Evolutionary conservation across 148 eudicot genomes (phyloP).

Genomic region (Persicaria maculosa): DNA sequence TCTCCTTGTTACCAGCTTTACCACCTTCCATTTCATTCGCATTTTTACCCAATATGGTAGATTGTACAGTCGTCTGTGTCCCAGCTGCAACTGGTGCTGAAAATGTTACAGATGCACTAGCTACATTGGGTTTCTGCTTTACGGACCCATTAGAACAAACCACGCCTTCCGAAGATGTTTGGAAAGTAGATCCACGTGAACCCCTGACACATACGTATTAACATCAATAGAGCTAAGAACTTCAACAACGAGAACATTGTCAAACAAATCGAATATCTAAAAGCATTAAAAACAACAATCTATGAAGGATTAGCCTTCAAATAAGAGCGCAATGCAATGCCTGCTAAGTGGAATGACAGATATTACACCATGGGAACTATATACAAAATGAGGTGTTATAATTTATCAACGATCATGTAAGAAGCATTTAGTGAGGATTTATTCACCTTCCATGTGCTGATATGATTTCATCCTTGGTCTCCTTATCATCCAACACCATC

Average conservation of each 20-base stretch:
- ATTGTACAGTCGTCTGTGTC: constrained; percentile 22
- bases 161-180: constrained; percentile 26
- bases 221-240: neutral
- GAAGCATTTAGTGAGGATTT: neutral
- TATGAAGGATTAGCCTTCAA: too few species aligned
- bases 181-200: constrained; percentile 47
- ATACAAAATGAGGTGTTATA: too few species aligned
- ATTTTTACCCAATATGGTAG: constrained; percentile 33
- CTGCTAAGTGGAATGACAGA: too few species aligned
- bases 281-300: too few species aligned
- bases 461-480: constrained; percentile 66
- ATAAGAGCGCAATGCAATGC: too few species aligned
- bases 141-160: constrained; percentile 38
- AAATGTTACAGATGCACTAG: constrained; percentile 22
- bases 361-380: too few species aligned
- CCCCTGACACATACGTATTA: constrained; percentile 35
- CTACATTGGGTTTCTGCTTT: constrained; percentile 45
- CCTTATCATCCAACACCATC: too few species aligned
- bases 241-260: neutral
- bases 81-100: constrained; percentile 30
- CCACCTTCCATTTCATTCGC: neutral
- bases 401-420: too few species aligned
- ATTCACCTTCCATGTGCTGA: constrained; percentile 77
- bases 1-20: too few species aligned
- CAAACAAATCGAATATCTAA: neutral